Base-by-base conservation (phyloP, 495 filamentous ascomycete genomes). In the Aspergillus ellipticus region DNA sequence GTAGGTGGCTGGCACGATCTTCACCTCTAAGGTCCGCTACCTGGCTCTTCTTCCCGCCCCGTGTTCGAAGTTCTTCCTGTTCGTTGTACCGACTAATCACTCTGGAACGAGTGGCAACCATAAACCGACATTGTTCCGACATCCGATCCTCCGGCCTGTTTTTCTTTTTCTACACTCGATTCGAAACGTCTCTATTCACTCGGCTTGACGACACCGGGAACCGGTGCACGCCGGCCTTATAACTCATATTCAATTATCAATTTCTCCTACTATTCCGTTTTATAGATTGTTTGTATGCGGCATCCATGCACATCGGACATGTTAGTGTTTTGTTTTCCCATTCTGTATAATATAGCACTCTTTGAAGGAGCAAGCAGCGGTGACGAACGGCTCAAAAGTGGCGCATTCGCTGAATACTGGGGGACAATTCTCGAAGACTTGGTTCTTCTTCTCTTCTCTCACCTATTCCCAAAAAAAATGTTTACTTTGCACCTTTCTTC, bases 1-100 rank as follows among this genome's bases (percentile, higher is more conserved):
- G 89, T 96, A 81, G 92, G 90, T 75, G 89, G 85, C 70, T 94
- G 89, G 88, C 81, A 88, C 63, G 85, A 89, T 48, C 74, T 79
- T 55, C 77, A 76, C 56, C 70, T 80, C 61, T 81, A 79, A 61
- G 24, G 19, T 26, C 29, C 17, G 24, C 57, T 37, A 49, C 53
- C 20, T 50, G 33, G 21, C 48, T 22, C 53, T 42, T 42, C 24
- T 51, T 28, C 46, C 6, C n/a, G n/a, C n/a, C 17, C 28, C 24
- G 47, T 51, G 16, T 46, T 46, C 43, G 52, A 46, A 39, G 37
- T 42, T 37, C 39, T 16, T 52, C 35, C 24, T 53, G 39, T 59
- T 56, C 46, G 31, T 63, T 54, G 39, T 46, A 41, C 56, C 52
- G 51, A 52, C 37, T 17, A 47, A 50, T 48, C 13, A 20, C 24